phyloP scores from a whole-genome alignment of 495 filamentous ascomycete genomes.

The Talaromyces thailandensis region DNA sequence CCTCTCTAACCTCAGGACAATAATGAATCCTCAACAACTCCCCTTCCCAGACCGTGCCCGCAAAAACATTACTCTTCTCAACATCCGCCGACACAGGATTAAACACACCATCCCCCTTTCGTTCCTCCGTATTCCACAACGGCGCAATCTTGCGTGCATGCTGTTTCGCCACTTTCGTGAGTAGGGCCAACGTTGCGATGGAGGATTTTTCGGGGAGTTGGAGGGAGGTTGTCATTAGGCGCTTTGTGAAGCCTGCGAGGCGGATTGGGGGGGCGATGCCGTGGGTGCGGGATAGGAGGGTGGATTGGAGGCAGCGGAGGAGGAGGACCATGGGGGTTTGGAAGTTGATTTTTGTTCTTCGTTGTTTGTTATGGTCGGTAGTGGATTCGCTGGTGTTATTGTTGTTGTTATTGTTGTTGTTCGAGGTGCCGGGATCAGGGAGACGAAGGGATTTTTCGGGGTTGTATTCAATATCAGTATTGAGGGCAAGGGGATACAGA shows the following conservation, averaged over 20 bases:
- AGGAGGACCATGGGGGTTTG: constrained; percentile 87
- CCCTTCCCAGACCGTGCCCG: constrained; percentile 86
- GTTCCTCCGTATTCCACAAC: constrained; percentile 83
- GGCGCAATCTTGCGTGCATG: constrained; percentile 60
- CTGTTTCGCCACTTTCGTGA: constrained; percentile 63
- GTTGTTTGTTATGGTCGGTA: constrained; percentile 11
- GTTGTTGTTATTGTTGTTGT: constrained; percentile 47
- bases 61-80: constrained; percentile 81
- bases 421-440: constrained; percentile 54
- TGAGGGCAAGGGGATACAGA: constrained; percentile 64
- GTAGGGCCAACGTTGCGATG: constrained; percentile 62
- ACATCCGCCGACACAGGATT: constrained; percentile 47
- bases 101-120: constrained; percentile 70
- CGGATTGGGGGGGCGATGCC: constrained; percentile 62
- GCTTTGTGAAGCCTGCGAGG: constrained; percentile 89
- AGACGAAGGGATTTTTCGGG: constrained; percentile 68
- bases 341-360: constrained; percentile 71
- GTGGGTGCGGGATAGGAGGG: constrained; percentile 45
- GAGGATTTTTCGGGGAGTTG: constrained; percentile 85
- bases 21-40: constrained; percentile 81
- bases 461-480: constrained; percentile 79
- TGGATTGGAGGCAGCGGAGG: constrained; percentile 69
- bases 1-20: constrained; percentile 73
- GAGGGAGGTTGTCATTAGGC: constrained; percentile 69
- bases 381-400: constrained; percentile 24